Conservation (phyloP, 2,329 filamentous ascomycete genomes). For the Capronia epimyces region DNA sequence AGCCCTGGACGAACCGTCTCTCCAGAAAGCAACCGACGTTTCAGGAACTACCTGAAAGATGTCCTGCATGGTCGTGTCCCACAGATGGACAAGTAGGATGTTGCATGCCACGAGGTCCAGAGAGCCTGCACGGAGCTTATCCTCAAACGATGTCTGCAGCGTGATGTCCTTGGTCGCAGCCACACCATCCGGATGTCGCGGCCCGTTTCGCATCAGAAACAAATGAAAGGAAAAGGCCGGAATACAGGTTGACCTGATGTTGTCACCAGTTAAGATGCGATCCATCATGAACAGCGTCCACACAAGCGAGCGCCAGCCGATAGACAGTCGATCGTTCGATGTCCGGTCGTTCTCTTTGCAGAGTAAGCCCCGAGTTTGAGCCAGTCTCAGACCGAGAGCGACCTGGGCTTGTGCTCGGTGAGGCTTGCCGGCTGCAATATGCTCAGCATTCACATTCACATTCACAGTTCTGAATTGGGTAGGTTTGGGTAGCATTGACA, state of each 20-base stretch:
- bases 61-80: too few relatives aligned
- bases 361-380: constrained; percentile 2
- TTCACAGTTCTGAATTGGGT: neutral
- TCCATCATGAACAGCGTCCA: constrained; percentile 10
- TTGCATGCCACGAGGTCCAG: too few relatives aligned
- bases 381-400: constrained; percentile 4
- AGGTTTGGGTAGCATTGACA: neutral
- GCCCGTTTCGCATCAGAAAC: neutral
- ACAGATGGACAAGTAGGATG: too few relatives aligned
- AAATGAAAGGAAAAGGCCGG: constrained; percentile 4
- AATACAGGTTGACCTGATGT: constrained; percentile 1
- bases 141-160: too few relatives aligned
- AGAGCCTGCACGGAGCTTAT: too few relatives aligned
- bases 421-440: constrained; percentile 3
- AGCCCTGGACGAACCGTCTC: constrained; percentile 1
- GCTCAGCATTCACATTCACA: neutral
- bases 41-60: neutral
- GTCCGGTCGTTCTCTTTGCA: neutral
- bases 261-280: constrained; percentile 2
- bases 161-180: too few relatives aligned
- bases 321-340: neutral
- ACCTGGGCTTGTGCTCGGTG: constrained; percentile 4
- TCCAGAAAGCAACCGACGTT: constrained; percentile 1
- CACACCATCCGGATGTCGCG: too few relatives aligned
- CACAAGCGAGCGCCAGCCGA: neutral